Base-by-base conservation (phyloP, 1,139 yeast genomes). In the Sugiyamaella sp. region DNA sequence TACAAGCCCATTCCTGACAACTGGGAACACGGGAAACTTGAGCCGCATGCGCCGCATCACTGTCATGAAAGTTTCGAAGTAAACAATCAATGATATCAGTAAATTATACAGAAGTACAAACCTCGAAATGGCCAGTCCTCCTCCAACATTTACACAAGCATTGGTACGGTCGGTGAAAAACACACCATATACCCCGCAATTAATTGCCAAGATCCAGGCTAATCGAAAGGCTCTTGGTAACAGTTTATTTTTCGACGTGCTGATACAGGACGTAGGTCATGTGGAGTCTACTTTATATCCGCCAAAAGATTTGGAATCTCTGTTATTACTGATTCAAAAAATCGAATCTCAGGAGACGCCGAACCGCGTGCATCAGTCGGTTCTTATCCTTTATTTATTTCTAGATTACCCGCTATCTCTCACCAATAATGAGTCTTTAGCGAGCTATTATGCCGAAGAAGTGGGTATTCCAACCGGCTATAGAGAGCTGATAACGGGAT, bases 401-500 rank as follows among this genome's bases (percentile, higher is more conserved):
- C 56, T 68, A 9, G 71, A 68, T 52, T 65, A 59, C 49, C 61
- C 63, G 4, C 54, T 45, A 21, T 40, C 49, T n/a, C 54, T 55
- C 20, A 53, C 58, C 25, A 49, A 52, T 24, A 54, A 57, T 25
- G 60, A 58, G 37, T 54, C 61, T 21, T 55, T 69, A 21, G 69
- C 71, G 4, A 58, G 50, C 6, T 66, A 69, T 58, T 69, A 60
- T 52, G 67, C 66, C 6, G 57, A 60, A 20, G 70, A 68, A 55
- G 58, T 63, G 27, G 66, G 60, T 50, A 47, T 65, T 42, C 65
- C 67, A 2, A 45, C 47, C 9, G 66, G 66, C 19, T 60, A 60
- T 45, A 53, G 56, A 25, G 62, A 59, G 25, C 55, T 64, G 39
- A 57, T 64, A 33, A 49, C 54, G 17, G 68, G 67, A 25, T 59